Base-by-base conservation (phyloP, 2,329 filamentous ascomycete genomes). In the Beauveria sp. region DNA sequence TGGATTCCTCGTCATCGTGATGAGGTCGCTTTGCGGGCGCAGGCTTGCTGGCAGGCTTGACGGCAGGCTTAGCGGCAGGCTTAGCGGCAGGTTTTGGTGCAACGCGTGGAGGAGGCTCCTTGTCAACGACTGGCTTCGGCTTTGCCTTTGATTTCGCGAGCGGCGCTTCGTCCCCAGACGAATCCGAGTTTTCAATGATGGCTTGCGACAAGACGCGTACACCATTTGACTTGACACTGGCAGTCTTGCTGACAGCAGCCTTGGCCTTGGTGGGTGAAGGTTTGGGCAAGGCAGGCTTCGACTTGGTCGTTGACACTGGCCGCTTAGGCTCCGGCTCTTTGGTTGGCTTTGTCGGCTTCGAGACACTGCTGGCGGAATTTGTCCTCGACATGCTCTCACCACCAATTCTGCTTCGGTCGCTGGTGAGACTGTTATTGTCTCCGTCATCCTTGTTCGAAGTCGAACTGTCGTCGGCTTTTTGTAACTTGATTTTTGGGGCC, bases 301-400 rank as follows among this genome's bases (percentile, higher is more conserved):
- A 55, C 64, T 75, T 76, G 56, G 69, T 65, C 56, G 69, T 71
- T 52, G 67, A 68, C 61, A 84, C 69, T 5, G 84, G 74, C 48
- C 82, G 79, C 72, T 86, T 87, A 10, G 79, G 77, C 68, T 84
- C 83, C 3, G 80, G 78, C 63, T 84, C 80, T 43, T 79, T 79
- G 31, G 80, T 79, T 20, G 75, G 66, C 71, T 87, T 87, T 75
- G 86, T 87, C n/a, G 79, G 68, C 67, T 85, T 85, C 4, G 74
- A 66, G 5, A 76, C 73, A 20, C 78, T 69, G n/a, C 80, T 74
- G 65, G 83, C 81, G 1, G 83, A 85, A 34, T 73, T 75, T 9
- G 81, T 80, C 63, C 81, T 74, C 7, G 77, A 74, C 79, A 80
- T 80, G 50, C 69, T 70, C 65, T 83, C 79, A 14, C 70, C 73